Percentiles rank a stretch among this genome's conserved stretches.
These are phyloP conservation scores for Saccharomycopsis crataegensis DNA, from an alignment of 1,139 yeast genomes.

Conservation along the genomic window DNA sequence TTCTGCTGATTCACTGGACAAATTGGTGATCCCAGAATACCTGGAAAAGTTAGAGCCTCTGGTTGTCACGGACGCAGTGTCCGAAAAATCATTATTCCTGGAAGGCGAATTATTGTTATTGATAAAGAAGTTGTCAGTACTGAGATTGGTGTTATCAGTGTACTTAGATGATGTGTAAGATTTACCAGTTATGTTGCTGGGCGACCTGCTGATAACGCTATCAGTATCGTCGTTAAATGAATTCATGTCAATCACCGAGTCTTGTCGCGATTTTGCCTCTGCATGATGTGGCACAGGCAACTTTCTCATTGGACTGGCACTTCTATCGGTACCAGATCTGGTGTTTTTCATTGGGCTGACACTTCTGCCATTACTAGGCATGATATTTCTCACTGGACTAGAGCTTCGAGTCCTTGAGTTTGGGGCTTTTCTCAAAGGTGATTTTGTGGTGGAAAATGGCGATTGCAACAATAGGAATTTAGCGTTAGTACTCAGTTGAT, in stretches of 20 bases:
- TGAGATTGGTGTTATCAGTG: neutral
- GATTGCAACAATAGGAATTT: neutral
- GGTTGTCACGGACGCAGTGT: neutral
- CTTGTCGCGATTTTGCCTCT: no score
- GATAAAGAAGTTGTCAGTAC: neutral
- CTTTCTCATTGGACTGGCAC: no score
- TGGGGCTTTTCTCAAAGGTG: neutral
- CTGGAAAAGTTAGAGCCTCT: neutral
- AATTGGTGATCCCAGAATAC: neutral
- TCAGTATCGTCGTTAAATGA: conserved; percentile 5
- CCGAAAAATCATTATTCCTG: neutral
- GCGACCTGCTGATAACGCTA: neutral
- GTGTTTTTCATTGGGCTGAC: no score
- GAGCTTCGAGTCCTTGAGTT: no score
- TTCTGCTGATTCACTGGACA: neutral
- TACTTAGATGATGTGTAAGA: neutral
- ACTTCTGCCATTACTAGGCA: no score
- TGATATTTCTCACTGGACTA: no score
- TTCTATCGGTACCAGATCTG: no score
- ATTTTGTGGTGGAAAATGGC: neutral
- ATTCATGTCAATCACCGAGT: neutral
- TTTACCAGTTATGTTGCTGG: neutral
- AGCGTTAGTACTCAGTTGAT: neutral
- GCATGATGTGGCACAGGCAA: no score
- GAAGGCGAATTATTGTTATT: neutral